phyloP scores from a whole-genome alignment of 2,329 filamentous ascomycete genomes.

The Ophiostoma triangulosporum region DNA sequence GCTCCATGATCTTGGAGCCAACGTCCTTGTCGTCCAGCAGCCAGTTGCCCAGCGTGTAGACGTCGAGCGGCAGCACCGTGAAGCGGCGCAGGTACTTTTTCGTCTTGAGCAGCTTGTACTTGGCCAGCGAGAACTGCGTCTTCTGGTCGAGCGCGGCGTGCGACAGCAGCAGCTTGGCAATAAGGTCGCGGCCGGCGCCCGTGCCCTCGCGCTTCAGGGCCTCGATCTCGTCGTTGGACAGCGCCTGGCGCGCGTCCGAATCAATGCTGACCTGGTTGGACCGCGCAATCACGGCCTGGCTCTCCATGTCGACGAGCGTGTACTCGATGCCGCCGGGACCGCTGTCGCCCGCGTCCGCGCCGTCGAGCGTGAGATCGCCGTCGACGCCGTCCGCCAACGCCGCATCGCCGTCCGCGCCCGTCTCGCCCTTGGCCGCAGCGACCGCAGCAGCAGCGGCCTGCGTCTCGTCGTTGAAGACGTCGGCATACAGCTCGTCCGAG shows the following conservation, averaged over 20 bases:
- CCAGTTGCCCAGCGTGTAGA: conserved; percentile 61
- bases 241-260: conserved; percentile 44
- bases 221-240: conserved; percentile 65
- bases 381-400: background rate
- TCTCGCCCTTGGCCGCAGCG: conserved; percentile 8
- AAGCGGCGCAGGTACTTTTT: conserved; percentile 89
- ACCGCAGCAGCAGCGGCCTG: conserved; percentile 20
- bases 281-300: conserved; percentile 36
- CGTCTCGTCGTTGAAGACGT: conserved; percentile 43
- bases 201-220: conserved; percentile 60
- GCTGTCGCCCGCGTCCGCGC: conserved; percentile 24
- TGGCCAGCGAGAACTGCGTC: conserved; percentile 82
- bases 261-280: conserved; percentile 47
- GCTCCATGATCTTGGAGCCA: conserved; percentile 59
- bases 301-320: conserved; percentile 30
- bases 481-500: conserved; percentile 69
- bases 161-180: conserved; percentile 81
- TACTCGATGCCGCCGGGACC: conserved; percentile 27
- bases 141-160: conserved; percentile 89
- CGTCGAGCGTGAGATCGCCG: conserved; percentile 14
- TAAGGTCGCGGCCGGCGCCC: conserved; percentile 73
- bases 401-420: background rate
- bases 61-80: conserved; percentile 70
- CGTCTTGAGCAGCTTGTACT: conserved; percentile 89
- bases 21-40: conserved; percentile 70